A percentile compares a stretch with the other conserved stretches of the same genome.
These are phyloP conservation scores for Chlamydomonas urium DNA, from an alignment of 139 green algal species.

Conservation along the genomic window DNA sequence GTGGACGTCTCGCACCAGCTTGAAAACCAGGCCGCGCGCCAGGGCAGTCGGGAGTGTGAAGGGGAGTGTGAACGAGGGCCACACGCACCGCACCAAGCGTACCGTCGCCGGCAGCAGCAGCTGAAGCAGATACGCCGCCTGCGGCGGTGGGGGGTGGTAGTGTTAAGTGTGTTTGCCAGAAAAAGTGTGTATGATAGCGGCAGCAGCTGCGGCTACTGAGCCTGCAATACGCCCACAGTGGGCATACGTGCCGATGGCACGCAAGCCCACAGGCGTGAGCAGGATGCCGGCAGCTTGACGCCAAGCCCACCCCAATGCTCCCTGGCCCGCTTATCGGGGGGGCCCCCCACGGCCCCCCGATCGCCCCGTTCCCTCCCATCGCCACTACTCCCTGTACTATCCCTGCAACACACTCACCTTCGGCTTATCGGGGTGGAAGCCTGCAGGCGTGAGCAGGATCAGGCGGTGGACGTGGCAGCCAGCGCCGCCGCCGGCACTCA, in stretches of 20 bases:
- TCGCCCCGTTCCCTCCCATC: no score
- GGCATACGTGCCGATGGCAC: no score
- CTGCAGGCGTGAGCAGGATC: slow-evolving; percentile 76
- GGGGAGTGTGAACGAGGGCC: slow-evolving; percentile 21
- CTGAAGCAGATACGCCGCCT: not conserved
- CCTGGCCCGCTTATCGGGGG: no score
- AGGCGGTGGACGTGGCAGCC: slow-evolving; percentile 56
- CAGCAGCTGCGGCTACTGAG: no score
- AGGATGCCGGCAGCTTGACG: no score
- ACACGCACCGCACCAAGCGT: slow-evolving; percentile 5
- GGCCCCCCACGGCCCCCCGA: no score
- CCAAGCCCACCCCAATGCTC: no score
- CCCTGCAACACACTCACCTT: not conserved
- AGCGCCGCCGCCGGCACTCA: not conserved
- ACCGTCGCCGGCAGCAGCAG: slow-evolving; percentile 7
- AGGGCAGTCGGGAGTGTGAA: slow-evolving; percentile 67
- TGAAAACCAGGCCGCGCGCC: slow-evolving; percentile 63
- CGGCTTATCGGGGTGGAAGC: slow-evolving; percentile 25
- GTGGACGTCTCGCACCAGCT: slow-evolving; percentile 43
- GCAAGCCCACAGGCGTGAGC: no score
- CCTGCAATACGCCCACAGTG: no score
- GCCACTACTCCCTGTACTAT: not conserved
- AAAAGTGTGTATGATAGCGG: no score
- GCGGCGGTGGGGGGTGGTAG: no score
- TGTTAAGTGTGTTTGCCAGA: no score